Evolutionary conservation across 169 alveolate genomes (phyloP).

Genomic region (Cystoisospora suis): DNA sequence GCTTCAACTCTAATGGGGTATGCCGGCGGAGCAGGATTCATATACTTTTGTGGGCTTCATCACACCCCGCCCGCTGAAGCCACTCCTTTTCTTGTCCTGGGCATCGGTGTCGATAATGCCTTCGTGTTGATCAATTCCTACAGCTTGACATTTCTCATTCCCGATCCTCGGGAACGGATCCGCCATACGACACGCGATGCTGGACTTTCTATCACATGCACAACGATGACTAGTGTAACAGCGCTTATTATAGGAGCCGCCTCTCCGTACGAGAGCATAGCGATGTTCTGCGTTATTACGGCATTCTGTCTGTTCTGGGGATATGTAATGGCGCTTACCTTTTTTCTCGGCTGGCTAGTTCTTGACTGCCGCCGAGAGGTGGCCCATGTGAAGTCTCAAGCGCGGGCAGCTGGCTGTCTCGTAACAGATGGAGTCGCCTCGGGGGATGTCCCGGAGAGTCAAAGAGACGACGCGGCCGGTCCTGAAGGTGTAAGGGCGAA

Average conservation of each 20-base stretch:
- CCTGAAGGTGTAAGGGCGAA: too few relatives aligned
- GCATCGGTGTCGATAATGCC: constrained; percentile 81
- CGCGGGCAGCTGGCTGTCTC: too few relatives aligned
- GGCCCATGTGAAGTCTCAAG: not conserved
- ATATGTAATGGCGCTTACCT: constrained; percentile 70
- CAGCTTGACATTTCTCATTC: constrained; percentile 72
- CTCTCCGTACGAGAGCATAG: constrained; percentile 70
- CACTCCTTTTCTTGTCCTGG: constrained; percentile 76
- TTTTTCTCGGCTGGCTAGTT: constrained; percentile 70
- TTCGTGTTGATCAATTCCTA: constrained; percentile 80
- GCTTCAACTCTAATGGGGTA: constrained; percentile 72
- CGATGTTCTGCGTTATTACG: constrained; percentile 72
- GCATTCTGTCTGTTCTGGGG: constrained; percentile 74
- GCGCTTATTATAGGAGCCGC: constrained; percentile 73
- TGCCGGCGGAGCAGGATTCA: constrained; percentile 74
- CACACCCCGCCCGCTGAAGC: constrained; percentile 77
- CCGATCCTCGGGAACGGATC: constrained; percentile 75
- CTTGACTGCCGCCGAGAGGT: constrained; percentile 73
- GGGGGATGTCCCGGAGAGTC: too few relatives aligned
- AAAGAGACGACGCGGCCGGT: too few relatives aligned
- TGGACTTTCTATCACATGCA: constrained; percentile 75
- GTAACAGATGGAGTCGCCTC: too few relatives aligned
- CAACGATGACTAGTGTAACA: constrained; percentile 70
- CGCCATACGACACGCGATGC: constrained; percentile 75
- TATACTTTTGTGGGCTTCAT: constrained; percentile 69